Conservation (phyloP, 805 yeast species). For the Kodamaea lidongshanica region DNA sequence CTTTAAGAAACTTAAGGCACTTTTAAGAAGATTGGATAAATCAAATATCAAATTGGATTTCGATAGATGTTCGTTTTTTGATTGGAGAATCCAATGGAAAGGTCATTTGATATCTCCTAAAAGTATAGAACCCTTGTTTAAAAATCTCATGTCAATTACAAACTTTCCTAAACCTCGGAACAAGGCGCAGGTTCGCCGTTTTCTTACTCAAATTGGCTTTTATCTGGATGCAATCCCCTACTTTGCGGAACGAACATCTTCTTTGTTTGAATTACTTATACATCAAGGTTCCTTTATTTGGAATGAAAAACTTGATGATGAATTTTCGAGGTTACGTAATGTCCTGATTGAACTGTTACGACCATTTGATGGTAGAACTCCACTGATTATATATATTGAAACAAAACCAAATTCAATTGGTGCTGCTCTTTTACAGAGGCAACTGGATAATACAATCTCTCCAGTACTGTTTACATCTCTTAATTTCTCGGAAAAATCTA, state of each 20-base stretch:
- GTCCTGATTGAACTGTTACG: constrained; percentile 1
- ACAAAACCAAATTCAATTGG: neutral
- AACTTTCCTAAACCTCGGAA: neutral
- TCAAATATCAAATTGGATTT: constrained; percentile 1
- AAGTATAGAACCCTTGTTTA: neutral
- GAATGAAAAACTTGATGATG: neutral
- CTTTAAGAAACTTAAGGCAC: neutral
- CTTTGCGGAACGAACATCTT: constrained; percentile 1
- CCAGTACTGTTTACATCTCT: constrained; percentile 1
- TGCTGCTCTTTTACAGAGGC: constrained; percentile 2
- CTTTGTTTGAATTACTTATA: neutral
- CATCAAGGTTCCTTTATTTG: neutral
- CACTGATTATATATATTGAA: constrained; percentile 1
- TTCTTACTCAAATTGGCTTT: neutral
- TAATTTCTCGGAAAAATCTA: neutral
- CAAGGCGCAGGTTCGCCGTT: constrained; percentile 1
- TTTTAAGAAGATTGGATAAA: neutral
- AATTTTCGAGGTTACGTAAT: neutral
- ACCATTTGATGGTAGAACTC: neutral
- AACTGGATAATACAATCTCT: neutral
- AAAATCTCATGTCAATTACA: neutral
- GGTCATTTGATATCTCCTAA: constrained; percentile 2
- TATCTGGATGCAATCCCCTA: constrained; percentile 4
- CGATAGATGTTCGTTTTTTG: constrained; percentile 1
- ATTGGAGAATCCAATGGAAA: constrained; percentile 1